Evolutionary conservation across 805 yeast genomes (phyloP).

Genomic region (Lipomyces chichibuensis): DNA sequence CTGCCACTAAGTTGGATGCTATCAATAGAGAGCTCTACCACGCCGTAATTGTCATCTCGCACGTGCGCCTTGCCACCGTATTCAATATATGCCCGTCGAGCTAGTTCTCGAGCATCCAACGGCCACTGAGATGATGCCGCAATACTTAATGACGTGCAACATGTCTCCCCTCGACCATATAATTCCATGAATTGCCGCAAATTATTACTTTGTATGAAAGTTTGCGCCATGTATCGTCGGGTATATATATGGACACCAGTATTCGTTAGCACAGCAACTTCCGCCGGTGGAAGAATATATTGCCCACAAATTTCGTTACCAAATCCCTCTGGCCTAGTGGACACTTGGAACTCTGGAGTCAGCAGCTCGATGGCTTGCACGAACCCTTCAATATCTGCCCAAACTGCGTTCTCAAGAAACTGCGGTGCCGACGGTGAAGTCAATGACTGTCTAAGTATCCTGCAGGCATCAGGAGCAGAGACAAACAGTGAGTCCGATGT

Average conservation of each 20-base stretch:
- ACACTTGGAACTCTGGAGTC: constrained; percentile 70
- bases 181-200: constrained; percentile 70
- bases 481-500: constrained; percentile 59
- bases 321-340: constrained; percentile 76
- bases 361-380: constrained; percentile 76
- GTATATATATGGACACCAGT: constrained; percentile 76
- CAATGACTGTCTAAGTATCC: constrained; percentile 46
- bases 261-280: constrained; percentile 80
- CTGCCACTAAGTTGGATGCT: constrained; percentile 84
- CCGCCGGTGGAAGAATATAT: constrained; percentile 63
- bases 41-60: constrained; percentile 37
- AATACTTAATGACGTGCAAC: constrained; percentile 82
- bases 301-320: constrained; percentile 88
- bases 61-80: constrained; percentile 45
- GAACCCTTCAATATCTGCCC: constrained; percentile 60
- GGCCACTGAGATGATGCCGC: constrained; percentile 55
- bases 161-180: constrained; percentile 87
- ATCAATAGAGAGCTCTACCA: constrained; percentile 32
- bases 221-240: constrained; percentile 77
- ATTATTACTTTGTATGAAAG: constrained; percentile 68
- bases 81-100: constrained; percentile 44
- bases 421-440: constrained; percentile 34
- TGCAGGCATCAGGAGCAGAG: constrained; percentile 82
- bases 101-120: constrained; percentile 47
- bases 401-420: constrained; percentile 80